Conservation (phyloP, 2,329 filamentous ascomycete species). For the Harringtonia aguacate region DNA sequence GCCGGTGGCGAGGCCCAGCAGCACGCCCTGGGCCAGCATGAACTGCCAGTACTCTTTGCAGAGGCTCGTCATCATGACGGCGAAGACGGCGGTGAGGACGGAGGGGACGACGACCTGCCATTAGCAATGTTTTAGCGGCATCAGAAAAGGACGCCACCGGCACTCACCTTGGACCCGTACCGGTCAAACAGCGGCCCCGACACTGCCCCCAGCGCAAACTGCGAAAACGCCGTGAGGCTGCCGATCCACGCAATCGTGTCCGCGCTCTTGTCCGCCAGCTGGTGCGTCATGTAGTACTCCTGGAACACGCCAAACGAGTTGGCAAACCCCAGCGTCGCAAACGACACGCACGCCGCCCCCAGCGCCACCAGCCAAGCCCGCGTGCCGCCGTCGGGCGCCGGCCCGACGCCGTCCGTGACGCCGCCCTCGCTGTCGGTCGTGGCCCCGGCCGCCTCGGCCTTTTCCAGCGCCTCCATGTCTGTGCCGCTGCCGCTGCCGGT, state of each 20-base stretch:
- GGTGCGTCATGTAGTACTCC: slow-evolving; percentile 23
- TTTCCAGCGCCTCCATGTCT: background rate
- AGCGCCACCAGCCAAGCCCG: slow-evolving; percentile 19
- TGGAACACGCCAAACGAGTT: slow-evolving; percentile 28
- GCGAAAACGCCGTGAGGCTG: slow-evolving; percentile 20
- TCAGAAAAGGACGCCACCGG: too few species aligned
- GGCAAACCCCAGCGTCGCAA: slow-evolving; percentile 22
- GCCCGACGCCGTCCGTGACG: slow-evolving; percentile 17
- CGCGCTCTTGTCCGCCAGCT: slow-evolving; percentile 18
- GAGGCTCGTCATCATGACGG: slow-evolving; percentile 29
- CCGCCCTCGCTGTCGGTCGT: background rate
- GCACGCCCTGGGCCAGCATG: slow-evolving; percentile 27
- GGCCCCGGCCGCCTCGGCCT: background rate
- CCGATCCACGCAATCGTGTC: slow-evolving; percentile 29
- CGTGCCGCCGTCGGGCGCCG: slow-evolving; percentile 15
- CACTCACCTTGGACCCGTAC: slow-evolving; percentile 23
- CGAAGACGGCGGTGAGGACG: slow-evolving; percentile 34
- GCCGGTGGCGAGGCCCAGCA: slow-evolving; percentile 22
- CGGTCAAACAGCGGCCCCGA: slow-evolving; percentile 25
- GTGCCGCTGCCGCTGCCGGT: too few species aligned
- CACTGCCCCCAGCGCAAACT: slow-evolving; percentile 18
- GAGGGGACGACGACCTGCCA: slow-evolving; percentile 39
- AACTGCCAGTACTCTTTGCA: slow-evolving; percentile 28
- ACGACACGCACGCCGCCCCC: slow-evolving; percentile 16
- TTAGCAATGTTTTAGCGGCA: too few species aligned